Conservation (phyloP, 208 protist genomes). For the Phytomonas sp. region DNA sequence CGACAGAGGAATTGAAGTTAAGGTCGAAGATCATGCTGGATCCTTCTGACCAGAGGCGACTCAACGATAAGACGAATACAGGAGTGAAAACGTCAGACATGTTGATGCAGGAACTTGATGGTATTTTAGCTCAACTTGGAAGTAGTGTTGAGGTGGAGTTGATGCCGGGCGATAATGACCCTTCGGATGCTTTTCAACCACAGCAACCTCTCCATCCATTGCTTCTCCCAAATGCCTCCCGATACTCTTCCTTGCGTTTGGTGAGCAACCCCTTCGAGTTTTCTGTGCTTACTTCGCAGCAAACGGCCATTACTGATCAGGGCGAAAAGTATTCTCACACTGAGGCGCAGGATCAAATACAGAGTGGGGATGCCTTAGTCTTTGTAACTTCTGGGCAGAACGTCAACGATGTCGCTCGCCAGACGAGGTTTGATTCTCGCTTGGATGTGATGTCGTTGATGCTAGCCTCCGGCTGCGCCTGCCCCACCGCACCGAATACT, state of each 20-base stretch:
- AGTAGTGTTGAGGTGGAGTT: slow-evolving; percentile 80
- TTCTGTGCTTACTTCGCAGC: slow-evolving; percentile 17
- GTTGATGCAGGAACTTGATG: slow-evolving; percentile 73
- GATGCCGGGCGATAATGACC: slow-evolving; percentile 87
- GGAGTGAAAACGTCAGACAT: slow-evolving; percentile 19
- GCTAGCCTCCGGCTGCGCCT: slow-evolving; percentile 64
- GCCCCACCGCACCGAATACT: slow-evolving; percentile 88
- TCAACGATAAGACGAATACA: slow-evolving; percentile 49
- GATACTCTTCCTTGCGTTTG: slow-evolving; percentile 58
- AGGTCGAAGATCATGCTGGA: slow-evolving; percentile 85
- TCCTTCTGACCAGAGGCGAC: slow-evolving; percentile 64
- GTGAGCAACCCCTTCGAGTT: slow-evolving; percentile 87
- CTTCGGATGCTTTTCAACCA: slow-evolving; percentile 85
- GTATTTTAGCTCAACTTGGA: slow-evolving; percentile 47
- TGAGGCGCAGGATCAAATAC: slow-evolving; percentile 10
- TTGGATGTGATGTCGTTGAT: slow-evolving; percentile 72
- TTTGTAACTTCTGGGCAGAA: slow-evolving; percentile 85
- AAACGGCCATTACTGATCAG: slow-evolving; percentile 6
- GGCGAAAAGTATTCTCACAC: background rate
- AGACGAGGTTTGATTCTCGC: slow-evolving; percentile 44
- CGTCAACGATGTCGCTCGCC: slow-evolving; percentile 72
- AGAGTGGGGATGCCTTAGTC: slow-evolving; percentile 15
- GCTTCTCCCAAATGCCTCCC: slow-evolving; percentile 56
- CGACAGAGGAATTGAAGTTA: slow-evolving; percentile 76
- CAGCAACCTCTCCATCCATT: slow-evolving; percentile 90